These are phyloP conservation scores for Begonia fuchsioides DNA, from an alignment of 306 rosid species.

Conservation along the genomic window DNA sequence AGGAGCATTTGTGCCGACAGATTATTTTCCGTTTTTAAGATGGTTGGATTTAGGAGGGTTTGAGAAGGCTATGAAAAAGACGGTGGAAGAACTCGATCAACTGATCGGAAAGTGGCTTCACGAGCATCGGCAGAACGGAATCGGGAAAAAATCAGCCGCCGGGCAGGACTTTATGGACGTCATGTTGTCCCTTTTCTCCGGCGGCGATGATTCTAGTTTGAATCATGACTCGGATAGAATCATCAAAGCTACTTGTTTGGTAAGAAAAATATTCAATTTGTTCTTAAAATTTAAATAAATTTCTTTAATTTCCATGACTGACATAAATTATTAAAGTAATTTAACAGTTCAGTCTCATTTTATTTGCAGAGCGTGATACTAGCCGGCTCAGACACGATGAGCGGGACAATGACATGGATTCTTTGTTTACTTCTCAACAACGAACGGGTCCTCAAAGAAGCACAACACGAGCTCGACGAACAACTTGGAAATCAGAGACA, in stretches of 20 bases:
- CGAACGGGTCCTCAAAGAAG: not conserved
- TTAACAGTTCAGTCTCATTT: too few species aligned
- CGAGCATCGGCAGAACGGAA: conserved; percentile 12
- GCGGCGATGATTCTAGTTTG: too few species aligned
- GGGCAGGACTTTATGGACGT: conserved; percentile 16
- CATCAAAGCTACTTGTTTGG: conserved; percentile 16
- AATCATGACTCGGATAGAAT: conserved; percentile 6
- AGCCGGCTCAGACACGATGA: conserved; percentile 5
- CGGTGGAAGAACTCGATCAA: conserved; percentile 3
- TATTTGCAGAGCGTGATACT: conserved; percentile 2
- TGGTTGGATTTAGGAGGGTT: conserved; percentile 27
- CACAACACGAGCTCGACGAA: conserved; percentile 4
- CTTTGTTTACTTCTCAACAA: conserved; percentile 10
- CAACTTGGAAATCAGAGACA: conserved; percentile 7
- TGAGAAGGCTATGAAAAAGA: conserved; percentile 16
- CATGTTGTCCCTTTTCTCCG: not conserved
- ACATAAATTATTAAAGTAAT: too few species aligned
- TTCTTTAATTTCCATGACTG: too few species aligned
- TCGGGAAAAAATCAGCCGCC: not conserved
- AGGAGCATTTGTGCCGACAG: conserved; percentile 6
- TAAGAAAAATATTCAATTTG: too few species aligned
- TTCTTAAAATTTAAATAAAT: too few species aligned
- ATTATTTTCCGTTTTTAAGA: conserved; percentile 10
- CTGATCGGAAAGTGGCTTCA: conserved; percentile 6
- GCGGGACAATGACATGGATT: conserved; percentile 7